phyloP scores from a whole-genome alignment of 352 stramenopile genomes.

The Phytophthora foliorum region DNA sequence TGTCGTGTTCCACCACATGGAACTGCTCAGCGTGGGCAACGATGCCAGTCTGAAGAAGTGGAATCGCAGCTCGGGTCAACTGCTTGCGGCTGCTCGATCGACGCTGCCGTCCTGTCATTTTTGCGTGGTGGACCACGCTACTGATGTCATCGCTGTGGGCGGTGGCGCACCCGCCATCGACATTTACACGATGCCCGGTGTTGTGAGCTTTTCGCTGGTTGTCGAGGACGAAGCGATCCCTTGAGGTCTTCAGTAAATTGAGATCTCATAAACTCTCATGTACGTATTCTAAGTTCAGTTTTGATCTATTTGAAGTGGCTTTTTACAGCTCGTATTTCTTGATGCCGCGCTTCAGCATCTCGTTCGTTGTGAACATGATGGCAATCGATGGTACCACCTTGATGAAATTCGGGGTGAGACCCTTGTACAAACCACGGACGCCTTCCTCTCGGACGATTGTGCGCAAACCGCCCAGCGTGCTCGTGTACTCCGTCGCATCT shows the following conservation, averaged over 20 bases:
- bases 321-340: constrained; percentile 38
- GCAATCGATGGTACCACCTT: constrained; percentile 85
- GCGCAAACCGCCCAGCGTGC: constrained; percentile 56
- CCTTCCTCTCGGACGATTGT: constrained; percentile 65
- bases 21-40: constrained; percentile 79
- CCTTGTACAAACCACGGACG: constrained; percentile 74
- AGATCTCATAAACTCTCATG: constrained; percentile 8
- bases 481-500: constrained; percentile 49
- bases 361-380: constrained; percentile 87
- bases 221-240: constrained; percentile 46
- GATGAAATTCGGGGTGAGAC: constrained; percentile 73
- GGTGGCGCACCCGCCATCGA: constrained; percentile 68
- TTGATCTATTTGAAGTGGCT: constrained; percentile 30
- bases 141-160: constrained; percentile 75
- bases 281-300: constrained; percentile 30
- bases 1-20: constrained; percentile 75
- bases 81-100: constrained; percentile 65
- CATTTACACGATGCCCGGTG: constrained; percentile 83
- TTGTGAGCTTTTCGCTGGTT: constrained; percentile 84
- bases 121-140: constrained; percentile 69
- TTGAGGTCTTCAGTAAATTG: constrained; percentile 15
- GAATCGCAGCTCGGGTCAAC: constrained; percentile 75
- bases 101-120: constrained; percentile 72
- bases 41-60: constrained; percentile 75
- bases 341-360: constrained; percentile 65